These are phyloP conservation scores for Mrakia gelida DNA, from an alignment of 768 basidiomycete genomes.

Conservation along the genomic window DNA sequence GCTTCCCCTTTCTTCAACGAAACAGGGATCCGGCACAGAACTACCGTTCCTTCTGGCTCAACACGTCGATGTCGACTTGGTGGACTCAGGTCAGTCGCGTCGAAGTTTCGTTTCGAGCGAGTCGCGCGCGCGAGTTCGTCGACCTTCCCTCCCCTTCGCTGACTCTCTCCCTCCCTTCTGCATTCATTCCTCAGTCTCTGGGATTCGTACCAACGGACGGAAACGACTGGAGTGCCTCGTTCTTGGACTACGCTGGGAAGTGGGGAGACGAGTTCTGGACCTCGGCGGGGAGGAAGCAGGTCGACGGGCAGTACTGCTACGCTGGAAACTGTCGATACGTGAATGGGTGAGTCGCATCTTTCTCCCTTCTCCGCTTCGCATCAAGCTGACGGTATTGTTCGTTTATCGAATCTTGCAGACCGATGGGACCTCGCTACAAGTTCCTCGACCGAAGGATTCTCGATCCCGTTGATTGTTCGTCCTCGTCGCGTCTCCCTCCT, in stretches of 20 bases:
- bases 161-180: neutral
- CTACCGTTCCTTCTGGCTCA: slow-evolving; percentile 32
- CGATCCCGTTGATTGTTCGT: slow-evolving; percentile 31
- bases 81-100: slow-evolving; percentile 20
- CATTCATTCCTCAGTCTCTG: neutral
- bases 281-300: neutral
- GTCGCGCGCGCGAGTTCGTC: neutral
- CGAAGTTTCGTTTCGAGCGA: neutral
- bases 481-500: neutral
- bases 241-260: slow-evolving; percentile 31
- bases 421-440: slow-evolving; percentile 32
- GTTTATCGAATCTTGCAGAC: neutral
- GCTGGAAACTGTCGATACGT: slow-evolving; percentile 32
- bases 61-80: slow-evolving; percentile 30
- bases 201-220: slow-evolving; percentile 28
- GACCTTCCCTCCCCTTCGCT: neutral
- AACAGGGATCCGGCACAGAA: slow-evolving; percentile 29
- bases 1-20: neutral
- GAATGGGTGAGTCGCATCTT: slow-evolving; percentile 14
- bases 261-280: slow-evolving; percentile 34
- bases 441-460: slow-evolving; percentile 32
- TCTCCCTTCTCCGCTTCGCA: neutral
- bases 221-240: slow-evolving; percentile 8
- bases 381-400: neutral
- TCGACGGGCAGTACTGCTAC: slow-evolving; percentile 30